These are phyloP conservation scores for Amoebophrya sp. DNA, from an alignment of 169 alveolate species.

Conservation along the genomic window DNA sequence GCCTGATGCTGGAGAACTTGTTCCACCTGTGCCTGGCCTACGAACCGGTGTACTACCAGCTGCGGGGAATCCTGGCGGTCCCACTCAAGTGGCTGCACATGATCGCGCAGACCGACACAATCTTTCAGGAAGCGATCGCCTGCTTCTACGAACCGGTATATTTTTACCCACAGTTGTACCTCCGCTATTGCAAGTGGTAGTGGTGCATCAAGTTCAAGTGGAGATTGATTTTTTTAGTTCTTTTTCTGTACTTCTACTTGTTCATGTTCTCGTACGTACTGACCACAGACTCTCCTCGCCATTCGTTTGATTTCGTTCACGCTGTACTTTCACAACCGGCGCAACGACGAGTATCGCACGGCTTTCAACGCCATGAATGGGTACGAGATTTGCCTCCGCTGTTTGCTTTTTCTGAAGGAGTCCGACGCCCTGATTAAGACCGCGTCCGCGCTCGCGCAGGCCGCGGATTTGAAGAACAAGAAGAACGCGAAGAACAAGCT, in stretches of 20 bases:
- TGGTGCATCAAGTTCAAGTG: too few relatives aligned
- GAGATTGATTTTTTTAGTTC: too few relatives aligned
- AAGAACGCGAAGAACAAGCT: too few relatives aligned
- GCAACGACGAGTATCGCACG: neutral
- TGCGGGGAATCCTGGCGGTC: neutral
- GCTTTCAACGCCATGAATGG: neutral
- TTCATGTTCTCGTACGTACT: too few relatives aligned
- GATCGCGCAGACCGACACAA: neutral
- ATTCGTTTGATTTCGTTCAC: neutral
- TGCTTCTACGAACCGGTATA: too few relatives aligned
- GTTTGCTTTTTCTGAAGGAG: neutral
- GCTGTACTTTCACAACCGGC: neutral
- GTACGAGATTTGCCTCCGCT: neutral
- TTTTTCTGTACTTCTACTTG: too few relatives aligned
- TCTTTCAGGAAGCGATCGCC: neutral
- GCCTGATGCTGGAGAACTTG: neutral
- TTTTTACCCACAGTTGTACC: too few relatives aligned
- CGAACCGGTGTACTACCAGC: neutral
- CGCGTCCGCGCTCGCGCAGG: too few relatives aligned
- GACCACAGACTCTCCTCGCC: neutral
- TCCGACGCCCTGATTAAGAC: too few relatives aligned
- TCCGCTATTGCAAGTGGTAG: too few relatives aligned
- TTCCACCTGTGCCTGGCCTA: neutral
- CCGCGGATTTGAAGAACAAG: too few relatives aligned
- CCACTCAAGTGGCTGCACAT: neutral